Evolutionary conservation across 2,329 filamentous ascomycete species (phyloP), one percentile per base, ranked within the genome.

Genomic region (Fulvia fulva): DNA sequence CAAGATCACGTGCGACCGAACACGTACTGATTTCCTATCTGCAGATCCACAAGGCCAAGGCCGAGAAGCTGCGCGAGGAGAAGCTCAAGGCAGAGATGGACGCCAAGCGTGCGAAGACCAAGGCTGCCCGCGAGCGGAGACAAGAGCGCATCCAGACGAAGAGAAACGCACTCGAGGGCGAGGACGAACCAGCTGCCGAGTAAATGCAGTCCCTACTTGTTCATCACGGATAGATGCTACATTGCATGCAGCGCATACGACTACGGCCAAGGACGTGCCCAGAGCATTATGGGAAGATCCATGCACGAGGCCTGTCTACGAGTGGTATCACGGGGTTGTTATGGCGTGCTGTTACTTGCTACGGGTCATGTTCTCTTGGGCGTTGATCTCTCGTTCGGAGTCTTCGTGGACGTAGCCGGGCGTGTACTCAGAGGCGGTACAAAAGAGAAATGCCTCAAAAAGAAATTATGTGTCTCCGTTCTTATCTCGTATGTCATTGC

Each of bases 21-120:
- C 23, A 43, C 23, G 46, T 60, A 59, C 60, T 63, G 57, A 65
- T 53, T 58, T 32, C 56, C 67, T 58, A 3, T 63, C 57, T 53
- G 50, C 75, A 99, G 94, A 97, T 99, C 79, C 94, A 99, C 90
- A 95, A 92, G 82, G 94, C 94, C 83, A 99, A 99, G 90, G 94
- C 94, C 74, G 94, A 99, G 90, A 95, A 96, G 85, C 86, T 87
- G 69, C 94, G 94, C 81, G 94, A 97, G 89, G 87, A 87, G 82
- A 81, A 87, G 76, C 87, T 99, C 81, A 93, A 96, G 89, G 92
- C 97, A 79, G 92, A 97, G 85, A 99, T 99, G 94, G 94, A 97
- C 79, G 91, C 90, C 85, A 97, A 96, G 88, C 91, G 94, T 83
- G 91, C 91, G 80, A 97, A 96, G 91, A 97, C 91, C 87, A 97